Percentiles rank a stretch among this genome's conserved stretches.
phyloP scores from a whole-genome alignment of 208 protist genomes.

The Trypanosoma cruzi region DNA sequence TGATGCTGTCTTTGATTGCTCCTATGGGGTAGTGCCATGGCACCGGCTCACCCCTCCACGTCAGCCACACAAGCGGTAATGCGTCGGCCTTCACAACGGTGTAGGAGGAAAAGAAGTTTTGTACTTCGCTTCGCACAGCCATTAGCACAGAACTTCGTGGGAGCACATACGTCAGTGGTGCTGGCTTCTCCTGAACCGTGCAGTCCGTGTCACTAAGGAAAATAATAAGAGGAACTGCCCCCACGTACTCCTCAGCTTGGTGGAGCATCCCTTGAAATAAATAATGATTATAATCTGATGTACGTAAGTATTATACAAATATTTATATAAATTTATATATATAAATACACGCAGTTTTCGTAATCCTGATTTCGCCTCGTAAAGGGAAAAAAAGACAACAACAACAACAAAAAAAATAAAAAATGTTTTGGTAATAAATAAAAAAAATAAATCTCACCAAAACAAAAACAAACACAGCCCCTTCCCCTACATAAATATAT shows the following conservation, averaged over 20 bases:
- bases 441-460: background rate
- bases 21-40: constrained; percentile 72
- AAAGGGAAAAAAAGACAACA: constrained; percentile 1
- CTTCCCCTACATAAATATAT: background rate
- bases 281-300: background rate
- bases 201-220: constrained; percentile 54
- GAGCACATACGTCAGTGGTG: constrained; percentile 54
- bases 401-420: background rate
- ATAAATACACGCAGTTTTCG: background rate
- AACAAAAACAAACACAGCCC: background rate
- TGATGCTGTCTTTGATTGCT: constrained; percentile 67
- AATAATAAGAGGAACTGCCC: constrained; percentile 64
- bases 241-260: constrained; percentile 41
- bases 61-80: constrained; percentile 65
- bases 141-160: constrained; percentile 68
- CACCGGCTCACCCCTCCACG: constrained; percentile 39
- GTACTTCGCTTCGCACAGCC: constrained; percentile 53
- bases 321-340: background rate
- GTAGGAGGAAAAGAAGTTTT: constrained; percentile 51
- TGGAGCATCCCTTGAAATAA: constrained; percentile 23
- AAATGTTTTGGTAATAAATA: background rate
- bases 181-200: constrained; percentile 38
- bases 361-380: background rate
- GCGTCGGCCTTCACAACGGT: constrained; percentile 37
- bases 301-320: constrained; percentile 1